phyloP scores from a whole-genome alignment of 176 grass and related monocot genomes.

The Alopecurus myosuroides region DNA sequence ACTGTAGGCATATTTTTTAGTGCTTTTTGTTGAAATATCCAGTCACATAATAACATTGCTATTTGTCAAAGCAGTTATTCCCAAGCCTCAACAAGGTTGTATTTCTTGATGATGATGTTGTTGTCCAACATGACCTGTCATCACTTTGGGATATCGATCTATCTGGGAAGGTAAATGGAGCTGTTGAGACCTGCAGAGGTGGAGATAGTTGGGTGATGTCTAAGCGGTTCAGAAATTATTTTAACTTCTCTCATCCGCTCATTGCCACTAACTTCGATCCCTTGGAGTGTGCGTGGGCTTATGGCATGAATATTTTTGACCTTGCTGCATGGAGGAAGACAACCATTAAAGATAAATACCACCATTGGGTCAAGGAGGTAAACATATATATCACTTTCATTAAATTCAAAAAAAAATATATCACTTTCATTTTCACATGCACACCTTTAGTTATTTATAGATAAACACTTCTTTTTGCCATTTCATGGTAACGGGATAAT shows the following conservation, averaged over 20 bases:
- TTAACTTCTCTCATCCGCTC: slow-evolving; percentile 92
- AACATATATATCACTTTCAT: background rate
- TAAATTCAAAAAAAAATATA: no score
- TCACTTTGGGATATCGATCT: slow-evolving; percentile 88
- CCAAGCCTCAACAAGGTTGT: slow-evolving; percentile 88
- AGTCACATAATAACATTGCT: slow-evolving; percentile 15
- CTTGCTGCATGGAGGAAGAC: slow-evolving; percentile 89
- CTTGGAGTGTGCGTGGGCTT: slow-evolving; percentile 93
- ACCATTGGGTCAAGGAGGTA: slow-evolving; percentile 98
- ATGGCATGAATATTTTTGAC: slow-evolving; percentile 97
- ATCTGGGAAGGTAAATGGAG: slow-evolving; percentile 88
- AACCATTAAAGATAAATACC: slow-evolving; percentile 81
- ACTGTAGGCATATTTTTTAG: background rate
- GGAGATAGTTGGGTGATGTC: slow-evolving; percentile 94
- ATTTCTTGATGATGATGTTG: slow-evolving; percentile 95
- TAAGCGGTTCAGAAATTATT: slow-evolving; percentile 92
- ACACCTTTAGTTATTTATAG: background rate
- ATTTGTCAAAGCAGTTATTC: slow-evolving; percentile 68
- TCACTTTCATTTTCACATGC: background rate
- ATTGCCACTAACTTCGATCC: slow-evolving; percentile 78
- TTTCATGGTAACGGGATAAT: background rate
- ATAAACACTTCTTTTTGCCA: background rate
- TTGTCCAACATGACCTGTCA: slow-evolving; percentile 73
- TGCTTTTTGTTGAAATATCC: slow-evolving; percentile 22
- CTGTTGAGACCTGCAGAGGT: slow-evolving; percentile 89